A percentile compares a stretch with the other conserved stretches of the same genome.
phyloP scores from a whole-genome alignment of 148 eudicot genomes.

The Spergularia bocconei region DNA sequence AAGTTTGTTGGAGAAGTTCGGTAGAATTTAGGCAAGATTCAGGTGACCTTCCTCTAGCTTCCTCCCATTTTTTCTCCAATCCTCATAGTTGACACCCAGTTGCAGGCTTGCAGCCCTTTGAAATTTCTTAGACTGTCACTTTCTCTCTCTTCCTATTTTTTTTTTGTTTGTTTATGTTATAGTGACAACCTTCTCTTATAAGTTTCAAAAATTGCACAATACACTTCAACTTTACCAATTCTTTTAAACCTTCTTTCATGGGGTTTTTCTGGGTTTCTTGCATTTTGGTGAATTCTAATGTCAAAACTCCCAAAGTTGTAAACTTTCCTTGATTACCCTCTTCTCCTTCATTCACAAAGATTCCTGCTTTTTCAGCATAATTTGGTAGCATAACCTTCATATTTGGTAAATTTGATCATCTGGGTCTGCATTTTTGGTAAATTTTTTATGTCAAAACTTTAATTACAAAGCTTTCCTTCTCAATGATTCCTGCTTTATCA shows the following conservation, averaged over 20 bases:
- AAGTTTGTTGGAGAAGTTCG: conserved; percentile 8
- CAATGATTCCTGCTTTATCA: conserved; percentile 11
- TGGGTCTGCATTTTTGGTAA: background rate
- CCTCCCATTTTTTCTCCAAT: background rate
- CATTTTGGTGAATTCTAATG: background rate
- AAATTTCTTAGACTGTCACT: background rate
- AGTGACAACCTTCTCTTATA: background rate
- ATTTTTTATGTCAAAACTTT: too few species aligned
- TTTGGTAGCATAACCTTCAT: background rate
- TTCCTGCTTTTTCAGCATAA: background rate
- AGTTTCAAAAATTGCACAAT: background rate
- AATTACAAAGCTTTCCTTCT: background rate
- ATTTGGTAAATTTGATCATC: background rate
- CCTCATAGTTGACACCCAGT: background rate
- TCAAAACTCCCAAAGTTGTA: background rate
- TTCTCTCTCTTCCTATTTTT: background rate
- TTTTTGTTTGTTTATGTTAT: background rate
- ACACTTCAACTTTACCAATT: conserved; percentile 9
- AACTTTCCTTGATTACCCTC: background rate
- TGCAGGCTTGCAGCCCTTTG: background rate
- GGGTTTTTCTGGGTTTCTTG: conserved; percentile 13
- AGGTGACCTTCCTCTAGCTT: conserved; percentile 25
- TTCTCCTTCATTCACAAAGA: background rate
- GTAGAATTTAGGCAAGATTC: conserved; percentile 24
- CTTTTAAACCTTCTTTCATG: background rate